phyloP scores from a whole-genome alignment of 495 filamentous ascomycete species.

The Xylaria nigripes region DNA sequence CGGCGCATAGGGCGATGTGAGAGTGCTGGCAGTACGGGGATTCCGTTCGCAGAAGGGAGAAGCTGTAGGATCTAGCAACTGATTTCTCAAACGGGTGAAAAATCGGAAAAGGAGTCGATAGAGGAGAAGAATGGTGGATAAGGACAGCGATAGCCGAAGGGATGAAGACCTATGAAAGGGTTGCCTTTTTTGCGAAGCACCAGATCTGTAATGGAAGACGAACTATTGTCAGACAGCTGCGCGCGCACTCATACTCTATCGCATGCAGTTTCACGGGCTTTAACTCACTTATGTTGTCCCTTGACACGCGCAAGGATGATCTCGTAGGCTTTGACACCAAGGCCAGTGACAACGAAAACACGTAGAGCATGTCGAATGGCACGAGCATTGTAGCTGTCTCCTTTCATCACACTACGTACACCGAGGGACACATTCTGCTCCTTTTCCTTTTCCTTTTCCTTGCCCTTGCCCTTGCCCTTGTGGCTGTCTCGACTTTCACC shows the following conservation, averaged over 20 bases:
- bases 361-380: conserved; percentile 70
- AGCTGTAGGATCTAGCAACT: conserved; percentile 67
- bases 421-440: conserved; percentile 6
- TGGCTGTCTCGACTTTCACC: conserved; percentile 16
- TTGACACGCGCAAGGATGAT: conserved; percentile 42
- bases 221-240: neutral
- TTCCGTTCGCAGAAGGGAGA: conserved; percentile 73
- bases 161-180: conserved; percentile 60
- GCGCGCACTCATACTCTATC: neutral
- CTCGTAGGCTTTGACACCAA: conserved; percentile 62
- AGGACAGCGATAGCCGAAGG: conserved; percentile 67
- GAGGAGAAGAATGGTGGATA: conserved; percentile 76
- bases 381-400: conserved; percentile 67
- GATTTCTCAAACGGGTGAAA: conserved; percentile 67
- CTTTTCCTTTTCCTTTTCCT: too few species aligned
- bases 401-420: neutral
- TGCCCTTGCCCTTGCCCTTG: conserved; percentile 22
- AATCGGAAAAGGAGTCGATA: conserved; percentile 89
- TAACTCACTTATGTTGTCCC: conserved; percentile 34
- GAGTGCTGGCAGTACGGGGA: conserved; percentile 58
- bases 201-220: neutral
- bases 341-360: conserved; percentile 63
- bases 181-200: conserved; percentile 29
- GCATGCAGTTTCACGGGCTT: neutral
- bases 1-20: conserved; percentile 77